phyloP scores from a whole-genome alignment of 1,284 basidiomycete genomes.

The Sporisorium sorghi region DNA sequence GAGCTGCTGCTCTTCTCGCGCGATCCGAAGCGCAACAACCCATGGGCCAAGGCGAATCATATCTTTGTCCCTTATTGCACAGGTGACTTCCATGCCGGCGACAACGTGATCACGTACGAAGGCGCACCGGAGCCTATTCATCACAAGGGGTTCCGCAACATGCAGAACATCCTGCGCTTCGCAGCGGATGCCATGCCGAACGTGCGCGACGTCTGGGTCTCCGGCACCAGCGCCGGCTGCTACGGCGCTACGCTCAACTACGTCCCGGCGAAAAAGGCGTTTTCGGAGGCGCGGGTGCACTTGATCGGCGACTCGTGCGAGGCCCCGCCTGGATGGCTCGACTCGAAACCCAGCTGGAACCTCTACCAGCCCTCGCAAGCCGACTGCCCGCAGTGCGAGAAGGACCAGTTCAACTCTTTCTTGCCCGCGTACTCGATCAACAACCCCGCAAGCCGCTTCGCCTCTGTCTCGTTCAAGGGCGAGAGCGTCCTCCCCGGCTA shows the following conservation, averaged over 20 bases:
- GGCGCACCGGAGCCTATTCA: conserved; percentile 26
- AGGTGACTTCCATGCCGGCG: conserved; percentile 28
- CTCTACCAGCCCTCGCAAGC: conserved; percentile 12
- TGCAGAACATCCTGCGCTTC: conserved; percentile 24
- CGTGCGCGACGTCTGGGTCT: conserved; percentile 20
- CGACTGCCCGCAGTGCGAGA: conserved; percentile 22
- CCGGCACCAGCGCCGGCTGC: conserved; percentile 37
- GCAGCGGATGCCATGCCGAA: conserved; percentile 11
- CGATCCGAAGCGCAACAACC: conserved; percentile 25
- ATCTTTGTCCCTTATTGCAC: conserved; percentile 45
- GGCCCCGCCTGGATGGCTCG: conserved; percentile 27
- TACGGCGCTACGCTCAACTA: conserved; percentile 37
- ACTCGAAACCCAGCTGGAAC: conserved; percentile 35
- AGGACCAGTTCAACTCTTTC: conserved; percentile 33
- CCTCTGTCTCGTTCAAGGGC: conserved; percentile 8
- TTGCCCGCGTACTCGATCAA: conserved; percentile 27
- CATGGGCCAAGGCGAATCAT: conserved; percentile 18
- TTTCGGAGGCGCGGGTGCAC: conserved; percentile 18
- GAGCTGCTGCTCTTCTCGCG: conserved; percentile 29
- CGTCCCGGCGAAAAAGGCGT: conserved; percentile 22
- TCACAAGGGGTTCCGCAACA: conserved; percentile 35
- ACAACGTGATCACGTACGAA: conserved; percentile 23
- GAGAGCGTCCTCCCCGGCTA: conserved; percentile 16
- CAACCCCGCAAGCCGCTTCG: conserved; percentile 32
- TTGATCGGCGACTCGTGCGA: conserved; percentile 37